A percentile compares a stretch with the other conserved stretches of the same genome.
Evolutionary conservation across 2,329 filamentous ascomycete genomes (phyloP).

Genomic region (Spiromastix sp.): DNA sequence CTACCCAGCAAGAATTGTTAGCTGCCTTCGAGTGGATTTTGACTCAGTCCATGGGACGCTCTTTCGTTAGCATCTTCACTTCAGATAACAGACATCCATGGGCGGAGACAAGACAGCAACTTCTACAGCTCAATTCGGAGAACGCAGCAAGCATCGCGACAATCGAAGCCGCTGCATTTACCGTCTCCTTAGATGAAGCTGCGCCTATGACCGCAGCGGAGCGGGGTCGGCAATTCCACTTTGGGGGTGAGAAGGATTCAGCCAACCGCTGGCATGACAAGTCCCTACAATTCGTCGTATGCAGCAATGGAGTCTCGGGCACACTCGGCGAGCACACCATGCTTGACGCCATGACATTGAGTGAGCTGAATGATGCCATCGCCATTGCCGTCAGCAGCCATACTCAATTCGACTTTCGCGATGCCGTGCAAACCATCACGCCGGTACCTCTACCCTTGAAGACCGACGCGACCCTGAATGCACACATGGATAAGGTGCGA

Average conservation of each 20-base stretch:
- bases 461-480: background rate
- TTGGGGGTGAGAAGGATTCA: no score
- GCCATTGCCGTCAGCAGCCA: constrained; percentile 6
- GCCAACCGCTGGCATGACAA: constrained; percentile 20
- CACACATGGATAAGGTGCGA: background rate
- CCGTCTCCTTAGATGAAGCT: constrained; percentile 17
- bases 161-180: constrained; percentile 16
- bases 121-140: background rate
- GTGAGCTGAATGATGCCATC: constrained; percentile 11
- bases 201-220: constrained; percentile 12
- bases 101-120: constrained; percentile 5
- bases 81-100: constrained; percentile 7
- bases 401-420: background rate
- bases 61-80: constrained; percentile 9
- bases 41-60: background rate
- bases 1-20: constrained; percentile 1
- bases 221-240: constrained; percentile 12
- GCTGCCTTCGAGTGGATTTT: constrained; percentile 1
- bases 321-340: constrained; percentile 17
- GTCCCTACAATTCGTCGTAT: constrained; percentile 16
- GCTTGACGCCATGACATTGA: constrained; percentile 13
- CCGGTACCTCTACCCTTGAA: constrained; percentile 4
- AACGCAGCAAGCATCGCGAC: background rate
- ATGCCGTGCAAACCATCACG: background rate
- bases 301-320: constrained; percentile 16